Evolutionary conservation across 1,139 yeast genomes (phyloP).

Genomic region (Diutina siamensis): DNA sequence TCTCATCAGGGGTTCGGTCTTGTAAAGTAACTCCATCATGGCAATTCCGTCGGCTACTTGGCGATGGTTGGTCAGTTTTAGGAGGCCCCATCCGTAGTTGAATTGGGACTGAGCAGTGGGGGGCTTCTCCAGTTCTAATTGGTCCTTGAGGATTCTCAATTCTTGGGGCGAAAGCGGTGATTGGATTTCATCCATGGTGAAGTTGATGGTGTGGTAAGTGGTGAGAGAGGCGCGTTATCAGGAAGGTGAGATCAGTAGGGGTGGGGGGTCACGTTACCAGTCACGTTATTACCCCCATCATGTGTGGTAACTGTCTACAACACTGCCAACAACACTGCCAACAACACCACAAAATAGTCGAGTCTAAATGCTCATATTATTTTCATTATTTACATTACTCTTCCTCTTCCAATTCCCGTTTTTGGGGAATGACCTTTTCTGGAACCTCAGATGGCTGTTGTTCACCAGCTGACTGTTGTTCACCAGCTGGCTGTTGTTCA

Average conservation of each 20-base stretch:
- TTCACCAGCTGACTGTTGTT: constrained; percentile 8
- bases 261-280: too few relatives aligned
- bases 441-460: constrained; percentile 1
- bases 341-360: too few relatives aligned
- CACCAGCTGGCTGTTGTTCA: neutral
- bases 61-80: constrained; percentile 49
- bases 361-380: too few relatives aligned
- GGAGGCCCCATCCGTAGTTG: constrained; percentile 93
- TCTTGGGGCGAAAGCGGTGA: constrained; percentile 65
- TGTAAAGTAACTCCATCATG: constrained; percentile 61
- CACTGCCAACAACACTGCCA: too few relatives aligned
- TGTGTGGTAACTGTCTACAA: too few relatives aligned
- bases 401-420: neutral
- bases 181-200: constrained; percentile 25
- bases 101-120: constrained; percentile 78
- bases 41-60: constrained; percentile 75
- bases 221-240: neutral
- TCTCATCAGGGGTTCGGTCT: constrained; percentile 71
- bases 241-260: neutral
- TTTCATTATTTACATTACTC: too few relatives aligned
- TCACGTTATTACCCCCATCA: too few relatives aligned
- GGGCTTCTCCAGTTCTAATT: constrained; percentile 74
- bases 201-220: neutral
- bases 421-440: constrained; percentile 3
- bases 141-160: constrained; percentile 61